Base-by-base conservation (phyloP, 495 filamentous ascomycete genomes). In the Aspergillus sparsus region DNA sequence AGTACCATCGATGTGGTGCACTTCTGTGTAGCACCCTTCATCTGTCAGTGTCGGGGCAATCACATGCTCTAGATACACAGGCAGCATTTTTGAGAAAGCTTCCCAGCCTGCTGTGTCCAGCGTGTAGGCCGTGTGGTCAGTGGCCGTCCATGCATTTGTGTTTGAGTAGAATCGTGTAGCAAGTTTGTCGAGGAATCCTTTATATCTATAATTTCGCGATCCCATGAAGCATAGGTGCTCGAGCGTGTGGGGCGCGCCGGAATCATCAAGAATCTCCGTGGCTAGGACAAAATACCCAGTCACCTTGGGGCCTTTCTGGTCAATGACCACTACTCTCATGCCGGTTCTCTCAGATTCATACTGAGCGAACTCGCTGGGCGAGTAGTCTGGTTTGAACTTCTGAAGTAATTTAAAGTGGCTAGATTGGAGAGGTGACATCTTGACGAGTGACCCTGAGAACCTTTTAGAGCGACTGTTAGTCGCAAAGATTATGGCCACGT, bases 151-250 rank as follows among this genome's bases (percentile, higher is more conserved):
- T 2, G 94, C 94, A 74, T 99, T 99, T 35, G 93, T 99, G 61
- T 80, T 83, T 13, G 93, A 96, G 74, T 98, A 99, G 2, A 92
- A 90, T 55, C 94, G 83, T 9, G 90, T 93, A 10, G 95, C 91
- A 55, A 98, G 82, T 75, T 93, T 96, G 71, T 98, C 94, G 11
- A 99, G 79, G 21, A 98, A 83, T 1, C 95, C 94, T 71, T 97
- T 97, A 74, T 97, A 98, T 37, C 80, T 84, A 77, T 95, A 98
- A 72, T 83, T 92, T 70, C 90, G 92, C 31, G 94, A 98, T 9
- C 94, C 94, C 94, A 98, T 98, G 71, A 99, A 99, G 65, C 91
- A 85, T 10, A 99, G 78, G 78, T 99, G 94, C 78, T 99, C 94
- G 32, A 99, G 79, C 1, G 94, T 99, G 70, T 98, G 94, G 3